Conservation (phyloP, 2,329 filamentous ascomycete genomes). For the Kalaharituber pfeilii region DNA sequence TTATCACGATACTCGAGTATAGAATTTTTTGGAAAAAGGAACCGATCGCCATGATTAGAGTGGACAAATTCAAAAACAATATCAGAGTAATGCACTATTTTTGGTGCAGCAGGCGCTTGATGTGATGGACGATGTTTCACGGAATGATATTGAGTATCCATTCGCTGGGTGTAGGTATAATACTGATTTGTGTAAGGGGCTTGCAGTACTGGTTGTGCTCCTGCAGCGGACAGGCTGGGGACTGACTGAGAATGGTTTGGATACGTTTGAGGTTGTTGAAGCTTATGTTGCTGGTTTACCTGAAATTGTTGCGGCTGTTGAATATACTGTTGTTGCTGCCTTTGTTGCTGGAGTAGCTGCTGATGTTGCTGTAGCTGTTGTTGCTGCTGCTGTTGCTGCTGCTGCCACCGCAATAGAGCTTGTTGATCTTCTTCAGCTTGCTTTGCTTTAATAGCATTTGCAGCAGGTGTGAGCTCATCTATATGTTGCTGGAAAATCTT, state of each 20-base stretch:
- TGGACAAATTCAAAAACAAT: constrained; percentile 50
- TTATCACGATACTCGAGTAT: constrained; percentile 47
- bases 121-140: constrained; percentile 16
- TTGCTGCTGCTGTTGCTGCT: constrained; percentile 3
- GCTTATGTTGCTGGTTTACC: neutral
- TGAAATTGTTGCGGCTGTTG: constrained; percentile 1
- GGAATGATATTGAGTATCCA: too few relatives aligned
- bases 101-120: neutral
- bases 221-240: constrained; percentile 8
- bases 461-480: constrained; percentile 46
- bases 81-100: constrained; percentile 25
- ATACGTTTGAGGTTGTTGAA: constrained; percentile 11
- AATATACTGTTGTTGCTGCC: constrained; percentile 4
- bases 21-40: constrained; percentile 61
- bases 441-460: constrained; percentile 4
- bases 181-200: constrained; percentile 1
- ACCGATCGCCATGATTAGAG: constrained; percentile 47
- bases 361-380: constrained; percentile 2
- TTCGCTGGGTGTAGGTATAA: too few relatives aligned
- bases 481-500: constrained; percentile 66
- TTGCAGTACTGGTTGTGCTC: constrained; percentile 13
- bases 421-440: neutral
- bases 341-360: constrained; percentile 4
- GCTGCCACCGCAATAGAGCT: constrained; percentile 6
- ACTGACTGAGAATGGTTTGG: constrained; percentile 8